A percentile compares a stretch with the other conserved stretches of the same genome.
Evolutionary conservation across 1,139 yeast species (phyloP).

Genomic region (Zygoascus hellenicus): DNA sequence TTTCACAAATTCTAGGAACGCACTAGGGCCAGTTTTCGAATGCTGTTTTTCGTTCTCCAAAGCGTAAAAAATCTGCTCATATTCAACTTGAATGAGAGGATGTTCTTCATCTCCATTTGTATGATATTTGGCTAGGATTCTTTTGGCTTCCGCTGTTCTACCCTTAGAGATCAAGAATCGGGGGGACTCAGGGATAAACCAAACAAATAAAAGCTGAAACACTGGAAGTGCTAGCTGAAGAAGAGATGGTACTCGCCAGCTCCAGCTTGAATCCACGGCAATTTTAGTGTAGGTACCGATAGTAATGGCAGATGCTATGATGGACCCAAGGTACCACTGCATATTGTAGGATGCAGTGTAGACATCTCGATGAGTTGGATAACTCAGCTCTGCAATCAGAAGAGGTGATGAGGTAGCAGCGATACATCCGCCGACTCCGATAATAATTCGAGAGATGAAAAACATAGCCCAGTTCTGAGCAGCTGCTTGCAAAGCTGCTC

Average conservation of each 20-base stretch:
- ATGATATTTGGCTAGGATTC: slow-evolving; percentile 42
- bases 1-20: slow-evolving; percentile 35
- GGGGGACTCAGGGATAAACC: slow-evolving; percentile 55
- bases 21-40: slow-evolving; percentile 23
- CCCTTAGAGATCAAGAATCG: slow-evolving; percentile 72
- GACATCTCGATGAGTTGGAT: slow-evolving; percentile 42
- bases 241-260: slow-evolving; percentile 35
- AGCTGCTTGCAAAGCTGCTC: slow-evolving; percentile 13
- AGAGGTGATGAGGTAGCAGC: slow-evolving; percentile 29
- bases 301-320: slow-evolving; percentile 41
- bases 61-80: slow-evolving; percentile 18
- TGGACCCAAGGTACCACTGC: slow-evolving; percentile 50
- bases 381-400: slow-evolving; percentile 35
- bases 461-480: slow-evolving; percentile 29
- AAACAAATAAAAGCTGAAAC: slow-evolving; percentile 25
- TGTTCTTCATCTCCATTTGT: slow-evolving; percentile 20
- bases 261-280: slow-evolving; percentile 40
- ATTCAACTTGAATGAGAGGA: slow-evolving; percentile 17
- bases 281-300: slow-evolving; percentile 36
- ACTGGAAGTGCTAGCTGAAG: slow-evolving; percentile 34
- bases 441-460: slow-evolving; percentile 29
- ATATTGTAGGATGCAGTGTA: slow-evolving; percentile 45
- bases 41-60: slow-evolving; percentile 22
- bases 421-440: slow-evolving; percentile 14
- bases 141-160: slow-evolving; percentile 55